Conservation (phyloP, 306 rosid species). For the Quercus dentata region DNA sequence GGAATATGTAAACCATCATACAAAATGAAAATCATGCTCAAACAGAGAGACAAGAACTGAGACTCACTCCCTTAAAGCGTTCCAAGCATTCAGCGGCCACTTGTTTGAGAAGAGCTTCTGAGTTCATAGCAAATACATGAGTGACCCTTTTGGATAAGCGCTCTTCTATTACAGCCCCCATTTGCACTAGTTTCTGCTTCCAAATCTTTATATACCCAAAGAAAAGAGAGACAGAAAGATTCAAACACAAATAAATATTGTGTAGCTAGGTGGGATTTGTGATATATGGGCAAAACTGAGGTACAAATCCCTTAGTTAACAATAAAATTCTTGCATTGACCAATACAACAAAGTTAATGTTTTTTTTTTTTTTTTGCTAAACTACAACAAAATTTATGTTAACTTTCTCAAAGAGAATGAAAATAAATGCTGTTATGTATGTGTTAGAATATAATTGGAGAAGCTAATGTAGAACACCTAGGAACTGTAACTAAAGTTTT, state of each 20-base stretch:
- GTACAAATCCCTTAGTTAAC: no score
- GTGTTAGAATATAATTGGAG: no score
- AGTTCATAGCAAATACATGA: conserved; percentile 60
- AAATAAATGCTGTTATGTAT: no score
- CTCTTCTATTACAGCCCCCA: conserved; percentile 71
- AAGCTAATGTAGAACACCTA: no score
- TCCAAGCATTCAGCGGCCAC: conserved; percentile 47
- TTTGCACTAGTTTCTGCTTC: conserved; percentile 77
- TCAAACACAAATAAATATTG: neutral
- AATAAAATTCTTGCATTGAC: no score
- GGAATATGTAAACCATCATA: neutral
- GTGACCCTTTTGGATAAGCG: conserved; percentile 54
- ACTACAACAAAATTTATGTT: no score
- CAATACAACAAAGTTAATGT: no score
- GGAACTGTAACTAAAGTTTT: no score
- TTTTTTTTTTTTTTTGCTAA: no score
- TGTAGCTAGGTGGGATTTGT: conserved; percentile 1
- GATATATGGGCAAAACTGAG: neutral
- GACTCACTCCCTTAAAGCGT: conserved; percentile 66
- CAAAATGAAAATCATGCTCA: neutral
- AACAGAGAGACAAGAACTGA: neutral
- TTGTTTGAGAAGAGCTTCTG: conserved; percentile 45
- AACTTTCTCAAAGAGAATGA: no score
- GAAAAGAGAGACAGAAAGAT: neutral
- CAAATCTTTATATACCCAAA: conserved; percentile 49